Conservation (phyloP, 192 early-diverging fungal species). For the Backusella westeae region DNA sequence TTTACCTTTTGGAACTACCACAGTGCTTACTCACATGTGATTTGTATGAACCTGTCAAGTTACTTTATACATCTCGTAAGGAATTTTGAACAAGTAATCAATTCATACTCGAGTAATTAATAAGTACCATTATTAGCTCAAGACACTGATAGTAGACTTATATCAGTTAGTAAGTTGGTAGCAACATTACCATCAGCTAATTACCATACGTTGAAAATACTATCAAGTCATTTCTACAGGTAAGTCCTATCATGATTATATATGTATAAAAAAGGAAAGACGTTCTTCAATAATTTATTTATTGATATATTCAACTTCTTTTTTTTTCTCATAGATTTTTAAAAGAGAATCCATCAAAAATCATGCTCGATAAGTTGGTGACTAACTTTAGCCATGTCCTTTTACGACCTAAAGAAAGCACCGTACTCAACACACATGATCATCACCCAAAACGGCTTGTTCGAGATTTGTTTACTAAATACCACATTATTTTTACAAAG, state of each 20-base stretch:
- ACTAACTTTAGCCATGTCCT: conserved; percentile 43
- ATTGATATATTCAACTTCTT: no score
- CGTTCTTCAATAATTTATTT: no score
- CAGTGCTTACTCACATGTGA: conserved; percentile 65
- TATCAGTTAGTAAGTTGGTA: conserved; percentile 46
- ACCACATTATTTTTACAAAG: conserved; percentile 38
- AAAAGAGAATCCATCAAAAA: conserved; percentile 22
- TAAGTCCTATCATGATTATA: background rate
- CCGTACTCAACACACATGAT: conserved; percentile 41
- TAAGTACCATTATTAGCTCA: background rate
- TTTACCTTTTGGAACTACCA: conserved; percentile 73
- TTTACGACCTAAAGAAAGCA: conserved; percentile 42
- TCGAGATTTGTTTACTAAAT: conserved; percentile 43
- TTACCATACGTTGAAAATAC: conserved; percentile 44
- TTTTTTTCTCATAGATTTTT: background rate
- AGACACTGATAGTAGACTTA: conserved; percentile 26
- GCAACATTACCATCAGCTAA: conserved; percentile 42
- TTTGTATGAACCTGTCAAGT: conserved; percentile 65
- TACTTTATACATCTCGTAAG: conserved; percentile 58
- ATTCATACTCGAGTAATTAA: background rate
- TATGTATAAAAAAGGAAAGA: background rate
- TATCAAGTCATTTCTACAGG: conserved; percentile 30
- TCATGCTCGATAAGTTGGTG: conserved; percentile 29
- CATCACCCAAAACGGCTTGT: conserved; percentile 45
- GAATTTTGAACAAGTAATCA: background rate